Conservation (phyloP, 495 filamentous ascomycete species). For the Podospora conica region DNA sequence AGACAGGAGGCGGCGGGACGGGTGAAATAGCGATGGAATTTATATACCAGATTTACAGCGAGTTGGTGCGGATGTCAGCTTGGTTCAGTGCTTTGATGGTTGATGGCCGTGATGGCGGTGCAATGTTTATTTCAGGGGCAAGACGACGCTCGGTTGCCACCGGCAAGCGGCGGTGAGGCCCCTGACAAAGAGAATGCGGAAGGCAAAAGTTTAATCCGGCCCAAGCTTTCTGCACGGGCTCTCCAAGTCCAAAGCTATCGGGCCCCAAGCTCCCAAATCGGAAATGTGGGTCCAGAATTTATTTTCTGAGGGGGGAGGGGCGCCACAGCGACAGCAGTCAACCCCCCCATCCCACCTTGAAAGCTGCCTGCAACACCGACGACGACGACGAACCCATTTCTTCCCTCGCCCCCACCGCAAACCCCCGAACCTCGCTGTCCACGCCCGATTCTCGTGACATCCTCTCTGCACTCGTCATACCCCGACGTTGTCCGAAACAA, state of each 20-base stretch:
- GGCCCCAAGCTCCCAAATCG: neutral
- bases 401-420: neutral
- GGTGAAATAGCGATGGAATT: neutral
- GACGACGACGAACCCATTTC: neutral
- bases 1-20: neutral
- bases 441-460: neutral
- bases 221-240: neutral
- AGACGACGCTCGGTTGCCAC: too few species aligned
- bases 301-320: constrained; percentile 5
- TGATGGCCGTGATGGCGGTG: neutral
- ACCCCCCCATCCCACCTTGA: constrained; percentile 10
- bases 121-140: neutral
- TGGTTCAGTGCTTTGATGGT: neutral
- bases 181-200: neutral
- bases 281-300: constrained; percentile 5
- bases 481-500: neutral
- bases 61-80: neutral
- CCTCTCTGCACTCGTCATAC: neutral
- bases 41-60: neutral
- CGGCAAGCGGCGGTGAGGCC: neutral
- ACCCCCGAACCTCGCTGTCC: neutral
- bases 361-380: constrained; percentile 9
- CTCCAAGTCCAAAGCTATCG: neutral
- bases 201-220: neutral
- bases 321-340: neutral